These are phyloP conservation scores for Colletotrichum sp. DNA, from an alignment of 2,329 filamentous ascomycete genomes.

Conservation along the genomic window DNA sequence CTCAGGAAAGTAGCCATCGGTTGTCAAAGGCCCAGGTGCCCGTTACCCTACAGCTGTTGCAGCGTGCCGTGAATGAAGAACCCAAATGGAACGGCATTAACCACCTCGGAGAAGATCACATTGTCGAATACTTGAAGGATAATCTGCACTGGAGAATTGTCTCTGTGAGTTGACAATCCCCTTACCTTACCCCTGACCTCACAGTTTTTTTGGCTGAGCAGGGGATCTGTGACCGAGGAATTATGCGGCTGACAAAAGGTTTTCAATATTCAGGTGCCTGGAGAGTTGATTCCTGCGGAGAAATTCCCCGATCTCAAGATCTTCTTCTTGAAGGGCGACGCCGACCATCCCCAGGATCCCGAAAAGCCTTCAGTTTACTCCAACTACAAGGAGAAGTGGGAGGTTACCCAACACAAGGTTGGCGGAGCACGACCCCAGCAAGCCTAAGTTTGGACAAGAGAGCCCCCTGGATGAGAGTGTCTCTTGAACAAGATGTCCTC, in stretches of 20 bases:
- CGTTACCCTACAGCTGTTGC: too few relatives aligned
- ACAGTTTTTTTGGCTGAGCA: too few relatives aligned
- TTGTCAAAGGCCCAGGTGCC: too few relatives aligned
- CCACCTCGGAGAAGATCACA: too few relatives aligned
- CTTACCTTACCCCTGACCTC: too few relatives aligned
- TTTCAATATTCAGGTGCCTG: fast-evolving
- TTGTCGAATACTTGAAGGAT: too few relatives aligned
- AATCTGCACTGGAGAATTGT: too few relatives aligned
- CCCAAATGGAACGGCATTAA: too few relatives aligned
- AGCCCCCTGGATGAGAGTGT: fast-evolving
- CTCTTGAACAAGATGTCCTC: too few relatives aligned
- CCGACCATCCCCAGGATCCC: not conserved
- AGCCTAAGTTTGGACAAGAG: not conserved
- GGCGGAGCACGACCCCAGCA: not conserved
- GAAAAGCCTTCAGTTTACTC: not conserved
- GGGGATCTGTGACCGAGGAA: not conserved
- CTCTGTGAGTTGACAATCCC: too few relatives aligned
- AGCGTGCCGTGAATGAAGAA: too few relatives aligned
- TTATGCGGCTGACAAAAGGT: fast-evolving
- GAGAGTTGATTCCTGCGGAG: fast-evolving
- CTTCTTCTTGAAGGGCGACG: fast-evolving
- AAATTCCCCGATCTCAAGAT: fast-evolving
- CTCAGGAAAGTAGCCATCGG: too few relatives aligned
- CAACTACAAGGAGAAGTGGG: not conserved
- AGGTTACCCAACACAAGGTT: not conserved